Base-by-base conservation (phyloP, 1,284 basidiomycete genomes). In the Malassezia equina region DNA sequence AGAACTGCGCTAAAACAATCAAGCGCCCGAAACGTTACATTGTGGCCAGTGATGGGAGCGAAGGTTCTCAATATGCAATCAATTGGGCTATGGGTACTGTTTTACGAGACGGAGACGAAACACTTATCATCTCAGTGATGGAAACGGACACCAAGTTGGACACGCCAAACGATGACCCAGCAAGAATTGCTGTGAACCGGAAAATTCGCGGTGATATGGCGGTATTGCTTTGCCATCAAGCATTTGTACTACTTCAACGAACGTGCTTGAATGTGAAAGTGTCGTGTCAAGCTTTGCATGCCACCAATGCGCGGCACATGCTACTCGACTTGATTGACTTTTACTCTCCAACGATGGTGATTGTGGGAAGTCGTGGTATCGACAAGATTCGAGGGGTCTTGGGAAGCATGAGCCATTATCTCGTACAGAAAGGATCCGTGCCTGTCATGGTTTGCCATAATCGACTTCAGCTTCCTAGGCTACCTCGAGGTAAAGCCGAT, bases 331-430 rank as follows among this genome's bases (percentile, higher is more conserved):
- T 95, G 54, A 85, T 95, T 39, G 93, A 96, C 73, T 84, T 88
- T 70, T 80, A 86, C 48, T 85, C 90, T 60, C 93, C 93, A 1
- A 85, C 84, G 3, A 88, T 96, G 84, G 80, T 93, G 25, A 91
- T 98, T 51, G 90, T 96, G 8, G 93, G 93, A 5, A 93, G 88
- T 17, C 84, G 93, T 55, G 93, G 93, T 57, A 69, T 94, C 27
- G 83, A 87, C 23, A 86, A 89, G 66, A 76, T 96, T 52, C 93
- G 93, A 72, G 90, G 90, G 23, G 93, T 95, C 67, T 84, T 96
- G 32, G 91, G 91, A n/a, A 93, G 89, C 3, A 95, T 90, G 0
- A 93, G 88, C 3, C 89, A 96, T 76, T 98, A 98, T 74, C 83
- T 96, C 46, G 89, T 96, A 40, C 90, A 90, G 77, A 90, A 89